These are phyloP conservation scores for Colletotrichum endophyticum DNA, from an alignment of 2,329 filamentous ascomycete species.

Conservation along the genomic window DNA sequence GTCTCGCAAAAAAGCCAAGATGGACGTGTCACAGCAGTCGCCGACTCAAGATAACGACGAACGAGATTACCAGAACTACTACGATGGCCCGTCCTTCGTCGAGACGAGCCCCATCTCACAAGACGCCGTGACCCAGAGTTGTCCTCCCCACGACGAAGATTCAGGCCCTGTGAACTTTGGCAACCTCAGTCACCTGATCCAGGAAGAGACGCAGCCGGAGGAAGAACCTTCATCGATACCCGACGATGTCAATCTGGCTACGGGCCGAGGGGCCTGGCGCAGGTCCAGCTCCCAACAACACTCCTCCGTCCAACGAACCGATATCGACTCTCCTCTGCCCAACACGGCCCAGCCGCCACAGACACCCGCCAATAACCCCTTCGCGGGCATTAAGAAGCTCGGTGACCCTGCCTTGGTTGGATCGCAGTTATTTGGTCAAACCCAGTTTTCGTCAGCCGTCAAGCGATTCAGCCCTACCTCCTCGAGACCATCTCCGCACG, in stretches of 20 bases:
- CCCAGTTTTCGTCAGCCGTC: slow-evolving; percentile 57
- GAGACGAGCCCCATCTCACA: slow-evolving; percentile 21
- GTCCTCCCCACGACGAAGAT: slow-evolving; percentile 50
- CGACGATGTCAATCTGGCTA: slow-evolving; percentile 37
- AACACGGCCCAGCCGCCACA: slow-evolving; percentile 39
- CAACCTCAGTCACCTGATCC: slow-evolving; percentile 37
- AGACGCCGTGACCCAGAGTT: slow-evolving; percentile 26
- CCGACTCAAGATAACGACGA: slow-evolving; percentile 62
- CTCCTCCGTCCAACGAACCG: slow-evolving; percentile 23
- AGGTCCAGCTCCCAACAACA: slow-evolving; percentile 36
- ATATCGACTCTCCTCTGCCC: slow-evolving; percentile 33
- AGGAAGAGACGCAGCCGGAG: slow-evolving; percentile 45
- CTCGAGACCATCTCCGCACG: slow-evolving; percentile 59
- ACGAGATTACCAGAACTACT: slow-evolving; percentile 52
- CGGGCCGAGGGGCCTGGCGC: slow-evolving; percentile 44
- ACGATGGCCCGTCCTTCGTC: slow-evolving; percentile 27
- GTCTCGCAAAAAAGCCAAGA: slow-evolving; percentile 31
- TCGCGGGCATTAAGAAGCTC: slow-evolving; percentile 39
- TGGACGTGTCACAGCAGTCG: slow-evolving; percentile 55
- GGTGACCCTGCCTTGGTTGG: slow-evolving; percentile 38
- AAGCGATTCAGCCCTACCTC: slow-evolving; percentile 60
- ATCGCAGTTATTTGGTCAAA: slow-evolving; percentile 61
- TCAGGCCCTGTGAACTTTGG: slow-evolving; percentile 55
- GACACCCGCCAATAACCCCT: slow-evolving; percentile 59
- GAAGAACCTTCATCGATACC: slow-evolving; percentile 38